phyloP scores from a whole-genome alignment of 2,329 filamentous ascomycete species.

The Hypoxylon sp. region DNA sequence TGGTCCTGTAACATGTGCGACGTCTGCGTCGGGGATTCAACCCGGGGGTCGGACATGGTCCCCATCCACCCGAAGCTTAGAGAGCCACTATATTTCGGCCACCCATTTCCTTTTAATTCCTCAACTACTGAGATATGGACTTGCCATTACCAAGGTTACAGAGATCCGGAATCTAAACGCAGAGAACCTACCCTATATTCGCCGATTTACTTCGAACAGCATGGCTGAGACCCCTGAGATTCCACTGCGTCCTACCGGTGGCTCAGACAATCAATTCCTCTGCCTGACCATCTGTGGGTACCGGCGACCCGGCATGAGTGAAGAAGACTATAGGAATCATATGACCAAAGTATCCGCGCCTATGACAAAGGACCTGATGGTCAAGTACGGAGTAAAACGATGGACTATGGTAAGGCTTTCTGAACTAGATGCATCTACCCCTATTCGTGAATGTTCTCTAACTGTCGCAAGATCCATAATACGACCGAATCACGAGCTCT shows the following conservation, averaged over 20 bases:
- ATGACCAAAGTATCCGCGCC: constrained; percentile 64
- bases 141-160: not conserved
- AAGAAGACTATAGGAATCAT: constrained; percentile 63
- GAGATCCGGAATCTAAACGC: not conserved
- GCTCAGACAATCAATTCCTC: constrained; percentile 49
- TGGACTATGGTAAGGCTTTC: constrained; percentile 60
- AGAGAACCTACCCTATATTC: not conserved
- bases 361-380: constrained; percentile 64
- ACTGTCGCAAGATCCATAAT: constrained; percentile 60
- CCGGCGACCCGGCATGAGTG: constrained; percentile 62
- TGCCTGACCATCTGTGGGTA: constrained; percentile 67
- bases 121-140: not conserved
- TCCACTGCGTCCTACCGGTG: not conserved
- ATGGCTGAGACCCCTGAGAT: not conserved
- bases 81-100: not conserved
- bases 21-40: not conserved
- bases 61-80: not conserved
- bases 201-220: not conserved
- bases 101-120: not conserved
- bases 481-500: constrained; percentile 54
- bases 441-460: not conserved
- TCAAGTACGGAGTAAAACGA: constrained; percentile 63
- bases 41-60: not conserved
- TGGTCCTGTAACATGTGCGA: not conserved
- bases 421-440: not conserved